Conservation (phyloP, 352 stramenopile species). For the Globisporangium paroecandrum region DNA sequence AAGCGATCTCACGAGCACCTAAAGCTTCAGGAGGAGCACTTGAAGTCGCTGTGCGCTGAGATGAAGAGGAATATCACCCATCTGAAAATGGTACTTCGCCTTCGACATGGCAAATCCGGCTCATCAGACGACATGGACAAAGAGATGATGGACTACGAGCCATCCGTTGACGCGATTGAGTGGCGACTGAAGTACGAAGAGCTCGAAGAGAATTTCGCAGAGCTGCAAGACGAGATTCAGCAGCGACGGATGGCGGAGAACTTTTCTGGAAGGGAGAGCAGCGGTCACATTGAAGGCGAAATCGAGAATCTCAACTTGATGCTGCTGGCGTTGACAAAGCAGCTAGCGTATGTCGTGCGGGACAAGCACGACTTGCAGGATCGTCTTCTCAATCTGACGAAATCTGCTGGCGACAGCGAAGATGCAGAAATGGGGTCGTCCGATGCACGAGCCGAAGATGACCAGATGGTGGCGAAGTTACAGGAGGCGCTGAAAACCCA, state of each 20-base stretch:
- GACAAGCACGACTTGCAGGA: slow-evolving; percentile 78
- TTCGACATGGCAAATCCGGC: slow-evolving; percentile 22
- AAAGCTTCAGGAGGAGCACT: slow-evolving; percentile 46
- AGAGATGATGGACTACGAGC: slow-evolving; percentile 42
- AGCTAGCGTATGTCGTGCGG: slow-evolving; percentile 60
- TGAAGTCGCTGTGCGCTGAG: slow-evolving; percentile 46
- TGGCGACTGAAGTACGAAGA: slow-evolving; percentile 85
- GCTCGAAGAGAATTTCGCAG: slow-evolving; percentile 51
- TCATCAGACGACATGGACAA: slow-evolving; percentile 20
- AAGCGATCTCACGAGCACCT: slow-evolving; percentile 57
- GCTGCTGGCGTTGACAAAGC: slow-evolving; percentile 55
- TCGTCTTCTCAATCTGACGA: slow-evolving; percentile 23
- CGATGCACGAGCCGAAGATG: slow-evolving; percentile 6
- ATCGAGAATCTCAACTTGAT: slow-evolving; percentile 68
- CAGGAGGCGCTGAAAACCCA: slow-evolving; percentile 44
- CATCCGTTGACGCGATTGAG: slow-evolving; percentile 70
- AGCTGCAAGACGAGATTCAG: slow-evolving; percentile 50
- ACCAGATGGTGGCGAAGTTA: slow-evolving; percentile 32
- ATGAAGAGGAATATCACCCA: slow-evolving; percentile 59
- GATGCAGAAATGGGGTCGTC: slow-evolving; percentile 2
- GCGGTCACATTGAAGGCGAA: slow-evolving; percentile 22
- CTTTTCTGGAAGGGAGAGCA: slow-evolving; percentile 4
- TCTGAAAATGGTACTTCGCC: slow-evolving; percentile 52
- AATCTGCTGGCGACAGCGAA: not conserved
- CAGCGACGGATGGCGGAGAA: slow-evolving; percentile 17